Evolutionary conservation across 495 filamentous ascomycete genomes (phyloP).

Genomic region (Lasiosphaeria miniovina): DNA sequence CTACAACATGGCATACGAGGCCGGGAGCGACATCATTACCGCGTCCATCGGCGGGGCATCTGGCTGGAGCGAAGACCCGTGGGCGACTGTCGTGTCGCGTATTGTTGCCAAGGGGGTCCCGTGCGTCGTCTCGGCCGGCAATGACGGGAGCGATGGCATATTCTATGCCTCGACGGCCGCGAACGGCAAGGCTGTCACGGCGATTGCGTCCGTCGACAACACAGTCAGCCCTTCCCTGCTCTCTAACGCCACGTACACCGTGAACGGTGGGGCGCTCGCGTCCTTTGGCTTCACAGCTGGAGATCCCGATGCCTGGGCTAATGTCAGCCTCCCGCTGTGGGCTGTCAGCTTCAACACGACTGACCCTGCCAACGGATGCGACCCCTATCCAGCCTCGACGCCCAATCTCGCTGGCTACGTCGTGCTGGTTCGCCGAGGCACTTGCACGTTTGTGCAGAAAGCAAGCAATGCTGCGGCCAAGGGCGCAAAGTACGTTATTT

Average conservation of each 20-base stretch:
- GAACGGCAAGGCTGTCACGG: constrained; percentile 48
- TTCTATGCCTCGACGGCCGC: constrained; percentile 55
- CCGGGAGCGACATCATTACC: constrained; percentile 57
- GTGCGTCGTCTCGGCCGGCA: constrained; percentile 54
- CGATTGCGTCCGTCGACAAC: constrained; percentile 55
- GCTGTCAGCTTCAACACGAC: constrained; percentile 47
- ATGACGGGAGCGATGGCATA: constrained; percentile 49
- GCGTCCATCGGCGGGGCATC: constrained; percentile 55
- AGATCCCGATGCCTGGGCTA: constrained; percentile 36
- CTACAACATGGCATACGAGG: constrained; percentile 56
- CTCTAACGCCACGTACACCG: constrained; percentile 32
- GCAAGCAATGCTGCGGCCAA: constrained; percentile 46
- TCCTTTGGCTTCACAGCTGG: constrained; percentile 40
- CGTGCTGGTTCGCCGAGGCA: constrained; percentile 54
- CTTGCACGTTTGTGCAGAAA: constrained; percentile 49
- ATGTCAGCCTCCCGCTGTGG: constrained; percentile 49
- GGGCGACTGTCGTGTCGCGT: constrained; percentile 50
- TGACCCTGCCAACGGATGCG: constrained; percentile 46
- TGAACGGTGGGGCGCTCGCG: constrained; percentile 24
- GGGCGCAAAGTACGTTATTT: constrained; percentile 55
- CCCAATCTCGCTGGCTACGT: constrained; percentile 51
- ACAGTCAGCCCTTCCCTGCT: constrained; percentile 39
- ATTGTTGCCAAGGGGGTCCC: constrained; percentile 56
- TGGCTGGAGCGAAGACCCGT: constrained; percentile 56
- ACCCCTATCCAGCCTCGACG: constrained; percentile 40